Base-by-base conservation (phyloP, 75 land plant genomes). In the Isoetes taiwanensis region DNA sequence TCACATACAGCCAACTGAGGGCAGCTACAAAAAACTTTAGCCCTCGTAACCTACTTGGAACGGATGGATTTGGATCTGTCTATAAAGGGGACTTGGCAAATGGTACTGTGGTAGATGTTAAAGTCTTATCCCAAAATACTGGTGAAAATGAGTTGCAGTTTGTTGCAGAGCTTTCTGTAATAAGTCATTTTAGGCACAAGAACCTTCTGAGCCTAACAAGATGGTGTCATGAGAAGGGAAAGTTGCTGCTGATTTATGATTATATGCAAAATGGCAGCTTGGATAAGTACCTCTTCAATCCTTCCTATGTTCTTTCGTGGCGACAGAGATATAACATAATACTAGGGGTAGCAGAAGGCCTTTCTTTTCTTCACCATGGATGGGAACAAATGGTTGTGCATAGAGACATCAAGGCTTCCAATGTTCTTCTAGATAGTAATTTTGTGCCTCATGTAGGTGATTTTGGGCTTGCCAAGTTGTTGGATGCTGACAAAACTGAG, bases 51-150 rank as follows among this genome's bases (percentile, higher is more conserved):
- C n/a, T n/a, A n/a, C n/a, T n/a, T n/a, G n/a, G n/a, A n/a, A n/a
- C 76, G 27, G 95, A 90, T 3, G 95, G 95, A 14, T 88, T 88
- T 50, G 95, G 90, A 9, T 67, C 79, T 19, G 95, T 88, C 2
- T 88, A 88, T 59, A 81, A 69, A 52, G 95, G 95, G 2, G 67
- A 50, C 20, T 64, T 81, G 34, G 78, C 64, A 28, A 80, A 84
- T 67, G 95, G 95, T 33, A 77, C 90, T n/a, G n/a, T n/a, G n/a
- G 72, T 88, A 52, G 95, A 89, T 10, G 90, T 88, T 31, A 88
- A 88, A 20, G 64, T 41, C 11, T 43, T 65, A 16, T 69, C 78
- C 71, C 70, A 76, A 11, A 55, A 48, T 34, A 81, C 80, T 57
- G 90, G 95, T 30, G 21, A 77, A 67, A 64, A 59, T 28, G 95